Conservation (phyloP, 495 filamentous ascomycete genomes). For the Tricharina praecox region DNA sequence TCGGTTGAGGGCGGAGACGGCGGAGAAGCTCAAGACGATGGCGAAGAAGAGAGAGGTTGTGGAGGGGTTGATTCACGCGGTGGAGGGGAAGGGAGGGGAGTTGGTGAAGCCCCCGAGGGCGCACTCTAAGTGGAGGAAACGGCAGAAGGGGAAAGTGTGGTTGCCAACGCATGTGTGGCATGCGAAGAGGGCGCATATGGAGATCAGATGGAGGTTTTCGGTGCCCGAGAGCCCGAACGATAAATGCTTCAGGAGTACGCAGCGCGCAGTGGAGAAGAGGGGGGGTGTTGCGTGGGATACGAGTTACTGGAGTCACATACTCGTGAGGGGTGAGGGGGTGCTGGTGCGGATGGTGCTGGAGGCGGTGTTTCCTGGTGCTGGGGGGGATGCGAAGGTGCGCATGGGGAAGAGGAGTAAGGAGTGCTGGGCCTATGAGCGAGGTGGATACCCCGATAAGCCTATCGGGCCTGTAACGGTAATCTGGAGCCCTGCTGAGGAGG, state of each 20-base stretch:
- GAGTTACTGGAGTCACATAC: slow-evolving; percentile 83
- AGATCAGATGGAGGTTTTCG: slow-evolving; percentile 73
- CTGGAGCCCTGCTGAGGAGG: slow-evolving; percentile 15
- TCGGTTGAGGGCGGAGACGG: slow-evolving; percentile 62
- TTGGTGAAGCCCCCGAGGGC: slow-evolving; percentile 49
- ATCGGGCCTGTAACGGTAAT: slow-evolving; percentile 68
- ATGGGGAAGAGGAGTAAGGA: slow-evolving; percentile 51
- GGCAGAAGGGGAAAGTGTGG: slow-evolving; percentile 82
- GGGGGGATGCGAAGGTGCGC: slow-evolving; percentile 39
- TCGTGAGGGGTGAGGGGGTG: slow-evolving; percentile 48
- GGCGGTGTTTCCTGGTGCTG: slow-evolving; percentile 42
- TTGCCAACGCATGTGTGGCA: slow-evolving; percentile 89
- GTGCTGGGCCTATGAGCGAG: slow-evolving; percentile 46
- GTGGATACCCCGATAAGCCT: slow-evolving; percentile 33
- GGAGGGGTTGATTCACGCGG: slow-evolving; percentile 26
- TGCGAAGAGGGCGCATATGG: slow-evolving; percentile 81
- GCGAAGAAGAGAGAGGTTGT: slow-evolving; percentile 41
- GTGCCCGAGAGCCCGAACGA: slow-evolving; percentile 68
- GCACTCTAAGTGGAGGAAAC: slow-evolving; percentile 60
- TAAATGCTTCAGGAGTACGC: slow-evolving; percentile 76
- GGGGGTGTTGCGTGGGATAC: slow-evolving; percentile 74
- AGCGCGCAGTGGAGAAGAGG: slow-evolving; percentile 50
- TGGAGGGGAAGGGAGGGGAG: slow-evolving; percentile 29
- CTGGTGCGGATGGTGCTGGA: slow-evolving; percentile 49
- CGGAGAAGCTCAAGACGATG: slow-evolving; percentile 50